Base-by-base conservation (phyloP, 1,284 basidiomycete species). In the Ustilago loliicola region DNA sequence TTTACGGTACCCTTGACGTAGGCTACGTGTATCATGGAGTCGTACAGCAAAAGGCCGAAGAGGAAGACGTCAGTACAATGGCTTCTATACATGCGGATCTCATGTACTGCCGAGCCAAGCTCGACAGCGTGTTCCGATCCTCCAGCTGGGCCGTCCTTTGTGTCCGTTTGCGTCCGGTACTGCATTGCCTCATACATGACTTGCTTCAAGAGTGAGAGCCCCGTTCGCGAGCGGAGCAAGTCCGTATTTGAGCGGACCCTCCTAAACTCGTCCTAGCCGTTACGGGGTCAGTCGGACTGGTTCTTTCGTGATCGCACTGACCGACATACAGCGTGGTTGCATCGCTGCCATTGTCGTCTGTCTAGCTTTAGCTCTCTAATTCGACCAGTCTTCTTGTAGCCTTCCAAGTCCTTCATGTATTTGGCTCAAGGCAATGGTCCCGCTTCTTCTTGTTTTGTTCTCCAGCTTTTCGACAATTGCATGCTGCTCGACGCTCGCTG, bases 1-100 rank as follows among this genome's bases (percentile, higher is more conserved):
- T 99, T 99, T 81, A 96, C 95, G 40, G 94, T 94, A 66, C 96
- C 96, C 87, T 92, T 91, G 89, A 94, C 91, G 87, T 98, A 91
- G 71, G 95, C 95, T 96, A 82, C 29, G 17, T n/a, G 29, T 29
- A 38, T 38, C 36, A 38, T n/a, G 8, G 17, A 38, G 15, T n/a
- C 15, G n/a, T 52, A 11, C 5, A 19, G 25, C 8, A 42, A 25
- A 30, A 45, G 48, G 25, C 15, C 29, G 34, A 27, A 27, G 23
- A 19, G 25, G 38, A 19, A 23, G 10, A 47, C 9, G 42, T 50
- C 36, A 65, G 52, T 58, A 50, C 29, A 11, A 40, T 32, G 15
- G 55, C 42, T 29, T 27, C 38, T 54, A 4, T 8, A 15, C 10
- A 27, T 50, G 48, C 48, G 45, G 9, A 21, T 45, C 36, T 15